Base-by-base conservation (phyloP, 1,139 yeast genomes). In the Hyphopichia wangnamkhiaoensis region DNA sequence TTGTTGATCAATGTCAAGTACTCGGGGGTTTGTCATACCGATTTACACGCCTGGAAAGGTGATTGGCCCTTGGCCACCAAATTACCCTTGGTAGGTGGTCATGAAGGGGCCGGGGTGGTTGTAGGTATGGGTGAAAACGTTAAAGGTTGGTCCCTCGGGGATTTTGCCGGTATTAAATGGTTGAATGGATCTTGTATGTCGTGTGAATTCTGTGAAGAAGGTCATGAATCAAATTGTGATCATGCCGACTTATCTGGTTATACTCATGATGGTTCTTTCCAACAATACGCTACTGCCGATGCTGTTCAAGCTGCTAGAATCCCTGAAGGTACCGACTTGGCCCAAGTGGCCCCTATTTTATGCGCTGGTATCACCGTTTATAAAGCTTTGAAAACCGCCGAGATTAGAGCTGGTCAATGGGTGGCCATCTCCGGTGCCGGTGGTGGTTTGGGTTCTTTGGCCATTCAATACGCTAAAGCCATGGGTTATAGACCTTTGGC, bases 341-440 rank as follows among this genome's bases (percentile, higher is more conserved):
- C 68, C 38, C 45, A 53, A 37, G 62, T 63, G 26, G 56, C 71
- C 15, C 71, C 71, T 20, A 61, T 65, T 41, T 66, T 79, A 57
- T 85, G 94, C 67, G 94, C 93, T 31, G 94, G 94, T 65, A 78
- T 85, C 66, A 85, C 94, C 37, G 91, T 84, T 43, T 85, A 84
- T 78, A 84, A 84, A 74, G 94, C 93, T 27, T 67, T 85, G 56
- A 84, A 84, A 74, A 79, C 82, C 35, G 84, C 91, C 41, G 69
- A 74, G 35, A 71, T 82, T 50, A 56, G 52, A 38, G 80, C 91
- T 37, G 94, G 93, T 56, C 80, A 85, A 56, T 84, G 89, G 88
- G 88, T 84, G 44, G 84, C 84, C 50, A 72, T 85, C 53, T 79
- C 88, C 45, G 94, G 95, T 65, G 91, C 91, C 41, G 89, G 83